phyloP scores from a whole-genome alignment of 2,329 filamentous ascomycete species.

The Cytospora chrysosperma region DNA sequence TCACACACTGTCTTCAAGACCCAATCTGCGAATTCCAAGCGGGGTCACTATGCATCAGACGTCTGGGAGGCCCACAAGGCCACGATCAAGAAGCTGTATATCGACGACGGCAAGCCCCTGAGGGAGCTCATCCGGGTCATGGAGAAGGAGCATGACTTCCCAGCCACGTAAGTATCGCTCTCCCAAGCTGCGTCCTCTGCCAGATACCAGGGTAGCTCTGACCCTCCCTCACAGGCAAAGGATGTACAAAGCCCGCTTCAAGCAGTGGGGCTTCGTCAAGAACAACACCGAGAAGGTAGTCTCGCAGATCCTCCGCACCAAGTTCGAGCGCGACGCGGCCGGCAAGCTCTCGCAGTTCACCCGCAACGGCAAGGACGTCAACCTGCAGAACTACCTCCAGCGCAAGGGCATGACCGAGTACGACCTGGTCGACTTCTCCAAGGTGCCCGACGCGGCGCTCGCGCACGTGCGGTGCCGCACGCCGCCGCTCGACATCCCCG shows the following conservation, averaged over 20 bases:
- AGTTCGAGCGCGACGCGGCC: slow-evolving; percentile 52
- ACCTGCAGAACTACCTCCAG: slow-evolving; percentile 52
- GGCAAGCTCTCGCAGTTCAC: slow-evolving; percentile 54
- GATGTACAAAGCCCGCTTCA: slow-evolving; percentile 57
- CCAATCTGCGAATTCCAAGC: slow-evolving; percentile 15
- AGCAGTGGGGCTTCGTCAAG: slow-evolving; percentile 55
- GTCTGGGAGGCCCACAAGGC: slow-evolving; percentile 17
- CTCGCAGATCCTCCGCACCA: slow-evolving; percentile 49
- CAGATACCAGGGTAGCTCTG: neutral
- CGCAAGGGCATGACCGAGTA: slow-evolving; percentile 54
- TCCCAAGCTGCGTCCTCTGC: neutral
- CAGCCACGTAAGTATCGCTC: slow-evolving; percentile 7
- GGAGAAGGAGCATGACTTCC: slow-evolving; percentile 18
- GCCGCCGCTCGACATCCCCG: slow-evolving; percentile 12
- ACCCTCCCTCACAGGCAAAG: slow-evolving; percentile 40
- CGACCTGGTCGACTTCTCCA: slow-evolving; percentile 48
- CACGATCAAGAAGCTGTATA: slow-evolving; percentile 15
- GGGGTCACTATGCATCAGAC: slow-evolving; percentile 18
- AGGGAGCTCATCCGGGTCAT: slow-evolving; percentile 19
- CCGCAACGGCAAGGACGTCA: slow-evolving; percentile 52
- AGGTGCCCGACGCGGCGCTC: slow-evolving; percentile 7
- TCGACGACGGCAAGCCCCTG: slow-evolving; percentile 16
- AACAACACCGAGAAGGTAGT: slow-evolving; percentile 56
- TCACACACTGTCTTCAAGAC: slow-evolving; percentile 13
- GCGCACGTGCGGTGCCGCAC: slow-evolving; percentile 21